These are phyloP conservation scores for Rhodomyrtus tomentosa DNA, from an alignment of 345 rosid species.

Conservation along the genomic window DNA sequence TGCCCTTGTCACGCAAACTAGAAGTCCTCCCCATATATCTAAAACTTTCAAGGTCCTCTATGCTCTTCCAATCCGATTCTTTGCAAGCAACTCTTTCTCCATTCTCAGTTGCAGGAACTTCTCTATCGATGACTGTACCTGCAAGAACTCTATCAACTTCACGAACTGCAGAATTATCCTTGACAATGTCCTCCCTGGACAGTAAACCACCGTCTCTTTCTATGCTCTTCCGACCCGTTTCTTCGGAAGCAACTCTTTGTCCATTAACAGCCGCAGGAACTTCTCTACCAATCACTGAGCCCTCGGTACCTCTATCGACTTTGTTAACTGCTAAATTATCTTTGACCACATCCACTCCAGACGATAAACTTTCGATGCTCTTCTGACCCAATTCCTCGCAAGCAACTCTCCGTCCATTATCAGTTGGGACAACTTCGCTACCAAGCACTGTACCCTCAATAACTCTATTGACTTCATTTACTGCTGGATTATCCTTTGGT, in stretches of 20 bases:
- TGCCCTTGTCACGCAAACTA: background rate
- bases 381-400: background rate
- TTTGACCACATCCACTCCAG: background rate
- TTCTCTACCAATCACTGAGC: background rate
- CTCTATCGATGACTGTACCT: background rate
- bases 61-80: background rate
- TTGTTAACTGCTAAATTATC: background rate
- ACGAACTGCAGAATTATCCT: background rate
- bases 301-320: background rate
- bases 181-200: background rate
- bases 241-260: background rate
- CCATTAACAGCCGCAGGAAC: background rate
- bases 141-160: background rate
- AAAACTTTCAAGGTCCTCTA: constrained; percentile 12
- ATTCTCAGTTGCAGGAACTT: background rate
- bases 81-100: background rate
- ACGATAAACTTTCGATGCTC: background rate
- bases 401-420: background rate
- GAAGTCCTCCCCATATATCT: constrained; percentile 1
- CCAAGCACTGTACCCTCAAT: background rate
- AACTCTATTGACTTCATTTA: background rate
- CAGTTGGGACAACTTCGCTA: background rate
- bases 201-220: background rate
- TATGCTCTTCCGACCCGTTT: background rate
- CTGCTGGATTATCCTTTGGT: background rate